Percentiles rank a stretch among this genome's conserved stretches.
Conservation (phyloP, 805 yeast genomes). For the Hagleromyces aurorensis region DNA sequence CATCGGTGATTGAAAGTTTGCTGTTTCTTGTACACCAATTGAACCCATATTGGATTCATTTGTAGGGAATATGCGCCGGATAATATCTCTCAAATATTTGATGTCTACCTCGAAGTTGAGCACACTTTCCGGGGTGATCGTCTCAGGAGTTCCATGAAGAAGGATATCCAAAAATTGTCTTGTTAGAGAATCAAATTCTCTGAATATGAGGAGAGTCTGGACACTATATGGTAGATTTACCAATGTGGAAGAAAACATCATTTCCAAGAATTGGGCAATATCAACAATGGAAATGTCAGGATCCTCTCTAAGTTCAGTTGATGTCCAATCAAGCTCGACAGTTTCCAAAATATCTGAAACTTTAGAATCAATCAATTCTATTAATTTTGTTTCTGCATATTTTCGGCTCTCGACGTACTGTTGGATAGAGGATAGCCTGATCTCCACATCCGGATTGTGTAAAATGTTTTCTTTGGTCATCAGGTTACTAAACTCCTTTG, state of each 20-base stretch:
- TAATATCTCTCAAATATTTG: slow-evolving; percentile 56
- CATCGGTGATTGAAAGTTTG: slow-evolving; percentile 10
- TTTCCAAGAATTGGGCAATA: slow-evolving; percentile 76
- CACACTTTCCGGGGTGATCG: slow-evolving; percentile 50
- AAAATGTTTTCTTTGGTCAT: slow-evolving; percentile 34
- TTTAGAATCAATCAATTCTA: slow-evolving; percentile 73
- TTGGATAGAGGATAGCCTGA: slow-evolving; percentile 44
- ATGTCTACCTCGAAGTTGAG: slow-evolving; percentile 77
- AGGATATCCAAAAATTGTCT: slow-evolving; percentile 58
- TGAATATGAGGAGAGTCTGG: slow-evolving; percentile 68
- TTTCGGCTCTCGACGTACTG: slow-evolving; percentile 53
- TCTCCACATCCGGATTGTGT: slow-evolving; percentile 33
- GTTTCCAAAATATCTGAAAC: slow-evolving; percentile 74
- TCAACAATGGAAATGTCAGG: slow-evolving; percentile 75
- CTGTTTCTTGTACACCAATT: slow-evolving; percentile 16
- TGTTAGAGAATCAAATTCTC: slow-evolving; percentile 81
- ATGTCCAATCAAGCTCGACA: slow-evolving; percentile 80
- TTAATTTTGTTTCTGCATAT: slow-evolving; percentile 71
- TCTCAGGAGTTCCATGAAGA: slow-evolving; percentile 41
- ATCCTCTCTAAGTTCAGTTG: slow-evolving; percentile 41
- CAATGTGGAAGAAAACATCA: slow-evolving; percentile 78
- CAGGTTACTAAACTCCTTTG: slow-evolving; percentile 48
- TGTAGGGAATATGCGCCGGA: slow-evolving; percentile 31
- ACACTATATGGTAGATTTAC: slow-evolving; percentile 73
- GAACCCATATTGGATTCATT: slow-evolving; percentile 9